phyloP scores from a whole-genome alignment of 164 flowering plant species.

The Magnolia sinica region DNA sequence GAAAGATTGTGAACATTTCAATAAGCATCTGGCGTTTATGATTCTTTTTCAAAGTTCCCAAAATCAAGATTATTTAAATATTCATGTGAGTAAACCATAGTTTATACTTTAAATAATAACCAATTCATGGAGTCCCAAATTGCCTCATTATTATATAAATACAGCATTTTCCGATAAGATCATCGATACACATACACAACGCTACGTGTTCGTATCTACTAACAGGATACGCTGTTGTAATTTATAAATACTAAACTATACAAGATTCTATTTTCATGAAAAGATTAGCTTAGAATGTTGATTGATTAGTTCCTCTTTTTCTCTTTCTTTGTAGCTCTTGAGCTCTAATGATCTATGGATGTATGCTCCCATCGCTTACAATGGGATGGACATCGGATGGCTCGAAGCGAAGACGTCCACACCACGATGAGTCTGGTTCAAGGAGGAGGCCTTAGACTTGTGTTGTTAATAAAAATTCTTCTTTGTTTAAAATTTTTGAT shows the following conservation, averaged over 20 bases:
- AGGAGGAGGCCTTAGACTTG: neutral
- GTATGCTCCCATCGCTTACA: conserved; percentile 92
- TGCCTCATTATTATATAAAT: neutral
- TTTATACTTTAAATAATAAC: too few relatives aligned
- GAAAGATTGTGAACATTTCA: neutral
- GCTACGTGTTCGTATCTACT: neutral
- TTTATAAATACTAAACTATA: neutral
- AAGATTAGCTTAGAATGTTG: neutral
- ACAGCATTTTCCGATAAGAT: neutral
- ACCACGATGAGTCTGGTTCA: conserved; percentile 24
- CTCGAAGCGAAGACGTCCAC: conserved; percentile 44
- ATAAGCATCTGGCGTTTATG: neutral
- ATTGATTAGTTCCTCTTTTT: neutral
- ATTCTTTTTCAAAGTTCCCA: neutral
- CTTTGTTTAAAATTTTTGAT: neutral
- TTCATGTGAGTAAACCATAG: neutral
- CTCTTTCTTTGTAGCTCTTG: conserved; percentile 45
- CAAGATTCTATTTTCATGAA: neutral
- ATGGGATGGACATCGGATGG: conserved; percentile 68
- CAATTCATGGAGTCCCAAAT: neutral
- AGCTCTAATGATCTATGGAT: conserved; percentile 97
- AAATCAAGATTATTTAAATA: neutral
- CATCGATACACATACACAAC: neutral
- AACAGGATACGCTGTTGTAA: neutral
- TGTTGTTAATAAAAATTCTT: neutral